Evolutionary conservation across 345 rosid genomes (phyloP).

Genomic region (Gossypium thurberi): DNA sequence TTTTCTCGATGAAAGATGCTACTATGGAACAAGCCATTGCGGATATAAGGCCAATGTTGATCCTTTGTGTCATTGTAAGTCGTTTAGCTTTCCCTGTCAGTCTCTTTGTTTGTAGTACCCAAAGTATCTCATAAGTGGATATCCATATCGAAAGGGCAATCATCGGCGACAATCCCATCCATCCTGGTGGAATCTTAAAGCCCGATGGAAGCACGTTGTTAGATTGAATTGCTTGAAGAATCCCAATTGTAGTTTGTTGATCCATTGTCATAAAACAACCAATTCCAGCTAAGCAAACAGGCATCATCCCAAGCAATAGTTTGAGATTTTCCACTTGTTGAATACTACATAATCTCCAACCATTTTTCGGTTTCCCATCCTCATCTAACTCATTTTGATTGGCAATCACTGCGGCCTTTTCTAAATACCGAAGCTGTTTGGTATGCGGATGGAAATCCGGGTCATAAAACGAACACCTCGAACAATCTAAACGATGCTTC

Average conservation of each 20-base stretch:
- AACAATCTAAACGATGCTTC: slow-evolving; percentile 19
- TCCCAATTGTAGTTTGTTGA: slow-evolving; percentile 41
- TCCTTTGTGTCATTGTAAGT: slow-evolving; percentile 36
- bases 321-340: slow-evolving; percentile 40
- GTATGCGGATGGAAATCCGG: slow-evolving; percentile 33
- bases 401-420: slow-evolving; percentile 42
- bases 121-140: slow-evolving; percentile 39
- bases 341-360: slow-evolving; percentile 38
- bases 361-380: slow-evolving; percentile 31
- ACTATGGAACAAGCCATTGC: slow-evolving; percentile 38
- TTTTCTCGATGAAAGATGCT: slow-evolving; percentile 37
- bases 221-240: slow-evolving; percentile 53
- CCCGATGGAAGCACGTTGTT: slow-evolving; percentile 20
- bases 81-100: slow-evolving; percentile 31
- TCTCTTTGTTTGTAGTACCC: slow-evolving; percentile 29
- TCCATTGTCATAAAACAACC: slow-evolving; percentile 50
- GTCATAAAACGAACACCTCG: slow-evolving; percentile 24
- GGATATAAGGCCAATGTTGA: slow-evolving; percentile 42
- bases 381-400: slow-evolving; percentile 37
- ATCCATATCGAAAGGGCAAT: slow-evolving; percentile 53
- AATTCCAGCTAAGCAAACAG: slow-evolving; percentile 41
- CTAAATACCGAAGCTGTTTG: slow-evolving; percentile 32
- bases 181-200: slow-evolving; percentile 51
- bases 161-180: slow-evolving; percentile 53
- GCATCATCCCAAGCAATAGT: slow-evolving; percentile 28